phyloP scores from a whole-genome alignment of 768 basidiomycete genomes.

The Pisolithus marmoratus region DNA sequence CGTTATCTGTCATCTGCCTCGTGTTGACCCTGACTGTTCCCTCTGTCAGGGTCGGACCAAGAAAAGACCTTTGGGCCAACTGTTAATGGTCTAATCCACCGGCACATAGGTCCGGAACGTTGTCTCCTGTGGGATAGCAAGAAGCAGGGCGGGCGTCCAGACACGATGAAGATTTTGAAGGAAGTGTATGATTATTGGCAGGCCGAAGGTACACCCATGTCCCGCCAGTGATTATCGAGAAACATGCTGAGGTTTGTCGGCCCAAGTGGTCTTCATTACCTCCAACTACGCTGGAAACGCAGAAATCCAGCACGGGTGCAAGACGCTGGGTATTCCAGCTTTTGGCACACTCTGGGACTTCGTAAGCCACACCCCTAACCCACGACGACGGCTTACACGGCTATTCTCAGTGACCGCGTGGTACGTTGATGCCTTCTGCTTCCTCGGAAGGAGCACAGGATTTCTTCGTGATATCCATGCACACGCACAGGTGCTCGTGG shows the following conservation, averaged over 20 bases:
- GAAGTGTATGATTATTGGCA: conserved; percentile 65
- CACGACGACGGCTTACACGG: conserved; percentile 1
- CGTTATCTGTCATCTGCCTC: background rate
- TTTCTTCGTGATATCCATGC: background rate
- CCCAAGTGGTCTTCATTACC: conserved; percentile 70
- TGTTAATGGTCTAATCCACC: conserved; percentile 65
- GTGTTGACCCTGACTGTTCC: conserved; percentile 12
- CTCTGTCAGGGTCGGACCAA: conserved; percentile 62
- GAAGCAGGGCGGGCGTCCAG: conserved; percentile 65
- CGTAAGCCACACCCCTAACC: conserved; percentile 21
- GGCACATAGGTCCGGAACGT: conserved; percentile 68
- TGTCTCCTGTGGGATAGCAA: conserved; percentile 76
- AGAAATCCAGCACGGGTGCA: conserved; percentile 77
- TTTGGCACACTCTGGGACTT: conserved; percentile 74
- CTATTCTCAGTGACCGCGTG: conserved; percentile 17
- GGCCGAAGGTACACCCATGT: conserved; percentile 49
- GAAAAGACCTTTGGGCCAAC: conserved; percentile 82
- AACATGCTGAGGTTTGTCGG: background rate
- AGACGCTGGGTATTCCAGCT: conserved; percentile 58
- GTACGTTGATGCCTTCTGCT: no score
- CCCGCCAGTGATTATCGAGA: background rate
- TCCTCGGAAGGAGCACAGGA: no score
- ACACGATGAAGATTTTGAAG: conserved; percentile 69
- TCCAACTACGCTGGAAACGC: conserved; percentile 77
- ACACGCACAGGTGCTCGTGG: conserved; percentile 5